Conservation (phyloP, 331 rosid species). For the Rosa hybrid region DNA sequence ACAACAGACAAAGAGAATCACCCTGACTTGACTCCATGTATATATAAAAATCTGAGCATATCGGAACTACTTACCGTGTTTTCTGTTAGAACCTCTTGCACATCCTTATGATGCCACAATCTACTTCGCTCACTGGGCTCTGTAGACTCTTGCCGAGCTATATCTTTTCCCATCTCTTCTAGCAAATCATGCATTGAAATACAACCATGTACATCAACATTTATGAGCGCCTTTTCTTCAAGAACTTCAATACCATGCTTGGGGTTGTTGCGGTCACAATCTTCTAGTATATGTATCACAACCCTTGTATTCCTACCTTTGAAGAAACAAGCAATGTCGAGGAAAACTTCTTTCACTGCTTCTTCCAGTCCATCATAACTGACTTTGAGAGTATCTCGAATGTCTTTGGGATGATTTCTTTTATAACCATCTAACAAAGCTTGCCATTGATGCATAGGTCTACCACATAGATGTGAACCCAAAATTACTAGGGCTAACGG, state of each 20-base stretch:
- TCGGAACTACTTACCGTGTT: not conserved
- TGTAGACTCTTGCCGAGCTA: not conserved
- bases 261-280: not conserved
- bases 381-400: not conserved
- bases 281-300: too few relatives aligned
- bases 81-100: not conserved
- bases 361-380: too few relatives aligned
- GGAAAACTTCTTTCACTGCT: too few relatives aligned
- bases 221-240: not conserved
- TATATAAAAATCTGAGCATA: not conserved
- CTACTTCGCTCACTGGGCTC: not conserved
- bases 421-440: not conserved
- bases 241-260: not conserved
- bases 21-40: too few relatives aligned
- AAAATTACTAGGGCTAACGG: not conserved
- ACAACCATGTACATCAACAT: too few relatives aligned
- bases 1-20: too few relatives aligned
- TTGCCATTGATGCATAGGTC: not conserved
- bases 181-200: not conserved
- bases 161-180: not conserved
- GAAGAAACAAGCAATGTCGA: too few relatives aligned
- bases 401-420: fast-evolving
- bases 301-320: too few relatives aligned
- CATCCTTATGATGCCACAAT: not conserved
- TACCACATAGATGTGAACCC: not conserved